A percentile compares a stretch with the other conserved stretches of the same genome.
These are phyloP conservation scores for Leccinum sublutescens DNA, from an alignment of 768 basidiomycete genomes.

Conservation along the genomic window DNA sequence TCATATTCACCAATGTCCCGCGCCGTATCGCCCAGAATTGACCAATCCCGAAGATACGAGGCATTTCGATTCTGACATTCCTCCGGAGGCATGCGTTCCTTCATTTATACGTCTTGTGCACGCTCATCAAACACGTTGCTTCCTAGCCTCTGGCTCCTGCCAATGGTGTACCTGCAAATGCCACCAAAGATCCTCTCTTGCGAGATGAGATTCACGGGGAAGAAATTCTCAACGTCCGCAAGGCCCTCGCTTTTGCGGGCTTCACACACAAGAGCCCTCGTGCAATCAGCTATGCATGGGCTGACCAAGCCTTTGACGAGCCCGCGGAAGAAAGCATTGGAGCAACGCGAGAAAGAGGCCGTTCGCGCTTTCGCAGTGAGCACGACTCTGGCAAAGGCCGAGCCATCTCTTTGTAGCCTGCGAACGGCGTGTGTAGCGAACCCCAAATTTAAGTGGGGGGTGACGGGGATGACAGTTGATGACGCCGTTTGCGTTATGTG, in stretches of 20 bases:
- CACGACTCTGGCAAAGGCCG: constrained; percentile 69
- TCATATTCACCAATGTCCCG: constrained; percentile 77
- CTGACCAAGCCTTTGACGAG: constrained; percentile 68
- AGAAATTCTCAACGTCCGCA: constrained; percentile 85
- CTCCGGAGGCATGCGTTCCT: constrained; percentile 66
- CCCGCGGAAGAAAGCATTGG: constrained; percentile 50
- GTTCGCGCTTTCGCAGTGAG: constrained; percentile 59
- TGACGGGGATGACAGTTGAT: constrained; percentile 25
- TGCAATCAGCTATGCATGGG: constrained; percentile 70
- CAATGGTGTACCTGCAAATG: constrained; percentile 79
- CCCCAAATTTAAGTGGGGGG: constrained; percentile 22
- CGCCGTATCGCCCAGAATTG: constrained; percentile 90
- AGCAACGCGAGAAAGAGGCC: constrained; percentile 56
- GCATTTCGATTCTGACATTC: constrained; percentile 95
- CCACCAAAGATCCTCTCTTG: constrained; percentile 87
- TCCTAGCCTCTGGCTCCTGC: constrained; percentile 83
- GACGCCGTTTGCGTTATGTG: constrained; percentile 32
- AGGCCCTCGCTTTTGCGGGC: constrained; percentile 86
- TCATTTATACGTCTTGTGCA: constrained; percentile 24
- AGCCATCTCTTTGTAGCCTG: constrained; percentile 76
- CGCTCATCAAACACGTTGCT: constrained; percentile 31
- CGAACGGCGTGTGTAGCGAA: constrained; percentile 27
- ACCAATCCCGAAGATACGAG: constrained; percentile 80
- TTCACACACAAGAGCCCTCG: constrained; percentile 91
- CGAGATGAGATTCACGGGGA: constrained; percentile 82